These are phyloP conservation scores for Cladorrhinum samala DNA, from an alignment of 495 filamentous ascomycete genomes.

Conservation along the genomic window DNA sequence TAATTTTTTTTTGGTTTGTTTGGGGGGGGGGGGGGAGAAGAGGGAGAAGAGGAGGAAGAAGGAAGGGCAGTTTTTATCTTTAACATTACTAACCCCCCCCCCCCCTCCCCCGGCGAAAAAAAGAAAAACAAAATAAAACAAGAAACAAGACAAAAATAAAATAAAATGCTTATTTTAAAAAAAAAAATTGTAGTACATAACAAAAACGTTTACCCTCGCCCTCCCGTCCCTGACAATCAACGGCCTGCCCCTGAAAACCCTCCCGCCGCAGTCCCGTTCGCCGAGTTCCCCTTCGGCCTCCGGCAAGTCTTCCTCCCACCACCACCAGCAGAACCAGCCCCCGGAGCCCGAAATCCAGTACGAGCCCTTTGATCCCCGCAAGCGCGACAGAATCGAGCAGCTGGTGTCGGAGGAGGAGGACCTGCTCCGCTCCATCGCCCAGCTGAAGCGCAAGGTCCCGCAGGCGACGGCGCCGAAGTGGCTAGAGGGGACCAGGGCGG, in stretches of 20 bases:
- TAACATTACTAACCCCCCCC: not conserved
- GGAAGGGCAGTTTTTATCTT: no score
- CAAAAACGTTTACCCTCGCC: conserved; percentile 61
- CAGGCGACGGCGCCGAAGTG: conserved; percentile 49
- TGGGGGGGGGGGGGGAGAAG: no score
- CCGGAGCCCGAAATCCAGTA: conserved; percentile 33
- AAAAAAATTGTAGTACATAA: conserved; percentile 83
- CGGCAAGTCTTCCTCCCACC: conserved; percentile 28
- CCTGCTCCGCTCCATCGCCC: conserved; percentile 65
- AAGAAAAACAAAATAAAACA: not conserved
- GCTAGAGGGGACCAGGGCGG: conserved; percentile 40
- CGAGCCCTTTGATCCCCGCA: conserved; percentile 68
- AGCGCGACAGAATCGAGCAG: conserved; percentile 59
- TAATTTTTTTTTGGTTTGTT: no score
- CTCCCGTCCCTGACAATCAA: conserved; percentile 73
- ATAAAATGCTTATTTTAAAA: no score
- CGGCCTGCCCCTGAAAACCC: conserved; percentile 51
- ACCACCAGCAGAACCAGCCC: conserved; percentile 29
- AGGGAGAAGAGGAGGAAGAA: no score
- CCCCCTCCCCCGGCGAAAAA: not conserved
- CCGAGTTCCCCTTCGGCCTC: conserved; percentile 44
- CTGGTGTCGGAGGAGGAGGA: conserved; percentile 67
- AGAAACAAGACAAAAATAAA: no score
- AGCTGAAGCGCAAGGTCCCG: conserved; percentile 64
- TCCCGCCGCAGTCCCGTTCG: conserved; percentile 8